Percentiles rank a stretch among this genome's conserved stretches.
Conservation (phyloP, 2,329 filamentous ascomycete species). For the Aspergillus japonicus region DNA sequence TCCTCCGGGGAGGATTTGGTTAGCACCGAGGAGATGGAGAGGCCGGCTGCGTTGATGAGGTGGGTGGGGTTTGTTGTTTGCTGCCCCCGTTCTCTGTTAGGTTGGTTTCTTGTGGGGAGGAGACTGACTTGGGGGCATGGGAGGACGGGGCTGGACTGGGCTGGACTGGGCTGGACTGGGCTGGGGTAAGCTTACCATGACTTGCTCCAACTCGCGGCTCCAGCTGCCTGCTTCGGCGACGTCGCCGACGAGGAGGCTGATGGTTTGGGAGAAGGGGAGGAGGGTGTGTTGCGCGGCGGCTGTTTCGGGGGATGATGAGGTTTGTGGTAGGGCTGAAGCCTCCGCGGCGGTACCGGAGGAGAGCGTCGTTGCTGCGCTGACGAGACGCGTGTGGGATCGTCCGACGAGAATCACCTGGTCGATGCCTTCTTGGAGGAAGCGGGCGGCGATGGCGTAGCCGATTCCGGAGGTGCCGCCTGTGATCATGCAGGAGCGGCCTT, state of each 20-base stretch:
- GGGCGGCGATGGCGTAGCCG: constrained; percentile 64
- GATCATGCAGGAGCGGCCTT: constrained; percentile 51
- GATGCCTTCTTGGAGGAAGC: constrained; percentile 63
- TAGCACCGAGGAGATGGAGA: constrained; percentile 66
- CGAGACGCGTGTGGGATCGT: constrained; percentile 52
- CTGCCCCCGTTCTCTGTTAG: constrained; percentile 17
- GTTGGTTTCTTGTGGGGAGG: not conserved
- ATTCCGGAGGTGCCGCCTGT: constrained; percentile 72
- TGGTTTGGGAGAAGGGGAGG: constrained; percentile 17
- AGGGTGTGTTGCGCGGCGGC: not conserved
- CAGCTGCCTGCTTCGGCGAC: constrained; percentile 35
- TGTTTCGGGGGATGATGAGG: not conserved
- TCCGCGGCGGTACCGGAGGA: not conserved
- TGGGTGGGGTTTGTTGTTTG: constrained; percentile 47
- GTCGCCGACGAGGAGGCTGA: constrained; percentile 39
- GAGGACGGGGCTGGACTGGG: too few relatives aligned
- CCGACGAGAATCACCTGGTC: constrained; percentile 59
- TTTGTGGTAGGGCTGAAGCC: too few relatives aligned
- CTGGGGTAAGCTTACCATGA: constrained; percentile 32
- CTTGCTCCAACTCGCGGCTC: constrained; percentile 37
- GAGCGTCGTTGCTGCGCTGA: constrained; percentile 34
- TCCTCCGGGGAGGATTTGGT: constrained; percentile 51
- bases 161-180: too few relatives aligned
- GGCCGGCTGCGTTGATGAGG: constrained; percentile 77
- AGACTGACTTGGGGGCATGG: not conserved